phyloP scores from a whole-genome alignment of 148 eudicot genomes.

The Pouteria glomerata region DNA sequence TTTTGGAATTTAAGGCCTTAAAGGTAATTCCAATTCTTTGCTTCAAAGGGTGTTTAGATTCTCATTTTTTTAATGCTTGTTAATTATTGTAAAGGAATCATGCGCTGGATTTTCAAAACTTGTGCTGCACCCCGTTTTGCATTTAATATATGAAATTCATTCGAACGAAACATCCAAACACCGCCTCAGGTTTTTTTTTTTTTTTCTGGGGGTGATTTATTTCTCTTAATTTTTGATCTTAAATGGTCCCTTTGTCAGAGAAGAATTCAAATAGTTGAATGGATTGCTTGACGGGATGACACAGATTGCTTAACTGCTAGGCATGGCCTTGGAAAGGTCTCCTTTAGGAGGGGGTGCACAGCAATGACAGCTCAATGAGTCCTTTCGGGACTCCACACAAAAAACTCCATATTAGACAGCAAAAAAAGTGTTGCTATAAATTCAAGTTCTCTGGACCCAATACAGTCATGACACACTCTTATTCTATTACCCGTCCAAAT shows the following conservation, averaged over 20 bases:
- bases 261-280: conserved; percentile 11
- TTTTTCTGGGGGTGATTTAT: conserved; percentile 4
- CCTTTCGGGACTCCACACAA: background rate
- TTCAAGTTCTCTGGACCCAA: conserved; percentile 26
- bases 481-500: conserved; percentile 4
- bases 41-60: conserved; percentile 7
- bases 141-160: background rate
- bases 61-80: background rate
- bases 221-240: conserved; percentile 1
- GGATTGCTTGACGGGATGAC: conserved; percentile 15
- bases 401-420: background rate
- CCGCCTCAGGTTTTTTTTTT: background rate
- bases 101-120: conserved; percentile 11
- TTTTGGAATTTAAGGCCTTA: conserved; percentile 4
- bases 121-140: conserved; percentile 5
- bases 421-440: conserved; percentile 4
- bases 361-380: conserved; percentile 19
- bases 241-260: conserved; percentile 1
- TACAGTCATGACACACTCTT: background rate
- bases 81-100: conserved; percentile 9
- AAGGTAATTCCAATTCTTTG: conserved; percentile 8
- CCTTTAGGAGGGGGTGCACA: conserved; percentile 12
- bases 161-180: conserved; percentile 3
- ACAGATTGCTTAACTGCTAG: conserved; percentile 15
- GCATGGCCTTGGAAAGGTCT: conserved; percentile 10